phyloP scores from a whole-genome alignment of 2,329 filamentous ascomycete genomes.

The Pestalotiopsis sp. region DNA sequence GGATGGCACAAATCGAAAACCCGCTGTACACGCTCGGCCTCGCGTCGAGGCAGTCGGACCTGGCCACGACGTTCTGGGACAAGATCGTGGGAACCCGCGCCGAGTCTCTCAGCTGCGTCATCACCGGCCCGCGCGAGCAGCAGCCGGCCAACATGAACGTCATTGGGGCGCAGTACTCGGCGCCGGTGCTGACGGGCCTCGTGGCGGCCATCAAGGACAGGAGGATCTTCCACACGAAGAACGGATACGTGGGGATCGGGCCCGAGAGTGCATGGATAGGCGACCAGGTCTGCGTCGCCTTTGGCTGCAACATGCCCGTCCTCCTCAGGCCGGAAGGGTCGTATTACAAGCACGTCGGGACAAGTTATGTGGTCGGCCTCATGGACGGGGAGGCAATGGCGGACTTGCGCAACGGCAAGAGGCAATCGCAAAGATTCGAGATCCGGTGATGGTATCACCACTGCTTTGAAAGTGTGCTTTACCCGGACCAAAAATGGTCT shows the following conservation, averaged over 20 bases:
- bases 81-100: background rate
- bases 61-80: conserved; percentile 1
- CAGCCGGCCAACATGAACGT: background rate
- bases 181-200: background rate
- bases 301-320: background rate
- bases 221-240: conserved; percentile 1
- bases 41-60: background rate
- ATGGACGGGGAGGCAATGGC: background rate
- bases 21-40: background rate
- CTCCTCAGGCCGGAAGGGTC: background rate
- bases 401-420: background rate
- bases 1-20: background rate
- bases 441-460: background rate
- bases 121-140: background rate
- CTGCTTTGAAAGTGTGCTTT: background rate
- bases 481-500: background rate
- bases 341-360: background rate
- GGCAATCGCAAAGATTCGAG: background rate
- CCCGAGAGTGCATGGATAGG: background rate
- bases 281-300: background rate
- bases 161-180: background rate
- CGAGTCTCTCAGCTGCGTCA: background rate
- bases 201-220: background rate
- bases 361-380: background rate
- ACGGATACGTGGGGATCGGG: background rate